Percentiles rank a stretch among this genome's conserved stretches.
Evolutionary conservation across 2,329 filamentous ascomycete genomes (phyloP).

Genomic region (Mycogone perniciosa): DNA sequence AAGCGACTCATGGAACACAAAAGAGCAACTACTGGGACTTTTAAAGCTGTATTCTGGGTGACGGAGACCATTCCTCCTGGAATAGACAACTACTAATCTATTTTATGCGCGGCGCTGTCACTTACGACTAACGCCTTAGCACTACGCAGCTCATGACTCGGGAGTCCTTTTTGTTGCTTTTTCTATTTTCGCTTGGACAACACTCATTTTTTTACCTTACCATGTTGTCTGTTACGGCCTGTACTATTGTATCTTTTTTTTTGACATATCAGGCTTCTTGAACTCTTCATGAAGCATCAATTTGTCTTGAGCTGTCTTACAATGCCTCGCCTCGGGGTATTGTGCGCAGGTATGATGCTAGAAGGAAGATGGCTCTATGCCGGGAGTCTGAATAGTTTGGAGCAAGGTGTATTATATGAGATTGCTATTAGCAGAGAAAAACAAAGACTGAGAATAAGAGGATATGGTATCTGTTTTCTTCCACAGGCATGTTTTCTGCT

Average conservation of each 20-base stretch:
- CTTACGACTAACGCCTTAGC: conserved; percentile 24
- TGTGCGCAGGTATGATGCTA: background rate
- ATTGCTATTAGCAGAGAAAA: background rate
- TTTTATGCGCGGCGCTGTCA: background rate
- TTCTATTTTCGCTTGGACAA: conserved; percentile 14
- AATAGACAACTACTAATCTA: background rate
- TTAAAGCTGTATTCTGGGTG: conserved; percentile 20
- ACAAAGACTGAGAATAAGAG: background rate
- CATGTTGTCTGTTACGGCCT: conserved; percentile 7
- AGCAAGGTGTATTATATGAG: background rate
- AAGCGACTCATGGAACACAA: conserved; percentile 27
- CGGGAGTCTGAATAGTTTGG: background rate
- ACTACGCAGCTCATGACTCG: conserved; percentile 30
- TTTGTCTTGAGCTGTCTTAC: background rate
- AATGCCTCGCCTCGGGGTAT: background rate
- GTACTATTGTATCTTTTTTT: conserved; percentile 1
- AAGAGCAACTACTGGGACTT: conserved; percentile 45
- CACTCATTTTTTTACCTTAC: conserved; percentile 5
- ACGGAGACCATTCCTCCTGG: background rate
- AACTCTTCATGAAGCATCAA: background rate
- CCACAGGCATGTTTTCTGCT: too few relatives aligned
- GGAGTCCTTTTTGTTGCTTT: conserved; percentile 15
- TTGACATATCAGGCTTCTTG: background rate
- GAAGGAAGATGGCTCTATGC: background rate
- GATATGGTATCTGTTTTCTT: too few relatives aligned